Evolutionary conservation across 129 eudicot genomes (phyloP).

Genomic region (Helianthus annuus): DNA sequence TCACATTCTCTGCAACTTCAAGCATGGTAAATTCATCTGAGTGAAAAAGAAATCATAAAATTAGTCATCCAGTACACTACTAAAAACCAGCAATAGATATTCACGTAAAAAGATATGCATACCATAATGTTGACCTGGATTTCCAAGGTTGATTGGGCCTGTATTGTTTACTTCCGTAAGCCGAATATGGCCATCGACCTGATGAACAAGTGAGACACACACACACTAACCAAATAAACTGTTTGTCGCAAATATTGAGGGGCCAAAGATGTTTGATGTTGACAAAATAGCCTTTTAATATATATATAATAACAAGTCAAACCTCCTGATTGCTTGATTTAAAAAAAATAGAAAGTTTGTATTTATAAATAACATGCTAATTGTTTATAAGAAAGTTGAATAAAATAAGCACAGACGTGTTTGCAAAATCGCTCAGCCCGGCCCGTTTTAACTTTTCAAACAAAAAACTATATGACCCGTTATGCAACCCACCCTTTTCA

Average conservation of each 20-base stretch:
- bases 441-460: not conserved
- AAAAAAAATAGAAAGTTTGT: not conserved
- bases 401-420: not conserved
- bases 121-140: constrained; percentile 59
- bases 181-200: constrained; percentile 94
- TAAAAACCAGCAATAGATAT: not conserved
- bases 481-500: not conserved
- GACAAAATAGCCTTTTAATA: too few species aligned
- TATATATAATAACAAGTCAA: too few species aligned
- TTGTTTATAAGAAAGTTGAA: too few species aligned
- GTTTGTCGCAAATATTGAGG: not conserved
- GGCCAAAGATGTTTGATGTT: too few species aligned
- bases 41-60: not conserved
- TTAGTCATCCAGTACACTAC: not conserved
- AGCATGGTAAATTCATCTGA: constrained; percentile 32
- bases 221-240: not conserved
- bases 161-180: constrained; percentile 94
- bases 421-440: not conserved
- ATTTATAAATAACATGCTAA: not conserved
- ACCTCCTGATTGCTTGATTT: not conserved
- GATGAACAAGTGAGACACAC: not conserved
- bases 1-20: constrained; percentile 78
- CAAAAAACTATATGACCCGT: not conserved
- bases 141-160: constrained; percentile 95
- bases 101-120: not conserved